Conservation (phyloP, 257 asterid genomes). For the Gentiana macrophylla region DNA sequence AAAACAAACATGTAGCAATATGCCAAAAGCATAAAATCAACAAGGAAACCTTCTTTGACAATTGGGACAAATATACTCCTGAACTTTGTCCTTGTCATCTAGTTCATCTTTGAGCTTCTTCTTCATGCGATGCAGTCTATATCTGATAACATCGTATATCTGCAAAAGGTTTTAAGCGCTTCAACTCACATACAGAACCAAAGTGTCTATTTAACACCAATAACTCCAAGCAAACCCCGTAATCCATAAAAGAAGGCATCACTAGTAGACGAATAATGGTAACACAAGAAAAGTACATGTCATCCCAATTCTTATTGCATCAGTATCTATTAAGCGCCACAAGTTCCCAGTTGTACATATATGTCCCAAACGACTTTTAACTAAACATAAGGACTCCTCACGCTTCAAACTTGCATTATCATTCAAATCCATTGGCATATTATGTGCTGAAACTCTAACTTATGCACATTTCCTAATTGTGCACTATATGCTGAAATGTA, state of each 20-base stretch:
- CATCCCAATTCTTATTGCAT: too few relatives aligned
- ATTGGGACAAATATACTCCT: conserved; percentile 80
- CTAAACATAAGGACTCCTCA: too few relatives aligned
- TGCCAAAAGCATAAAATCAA: conserved; percentile 2
- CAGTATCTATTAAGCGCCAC: too few relatives aligned
- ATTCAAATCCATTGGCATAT: too few relatives aligned
- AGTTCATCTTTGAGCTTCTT: conserved; percentile 87
- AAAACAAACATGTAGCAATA: conserved; percentile 4
- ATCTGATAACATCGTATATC: conserved; percentile 91
- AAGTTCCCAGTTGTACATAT: too few relatives aligned
- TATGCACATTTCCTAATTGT: too few relatives aligned
- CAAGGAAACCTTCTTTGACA: conserved; percentile 61
- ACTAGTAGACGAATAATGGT: neutral
- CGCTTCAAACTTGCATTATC: too few relatives aligned
- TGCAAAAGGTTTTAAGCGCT: conserved; percentile 21
- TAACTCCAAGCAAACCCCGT: neutral
- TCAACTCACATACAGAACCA: neutral
- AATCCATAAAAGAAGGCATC: neutral
- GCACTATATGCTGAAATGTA: too few relatives aligned
- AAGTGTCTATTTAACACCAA: neutral
- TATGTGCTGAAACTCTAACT: too few relatives aligned
- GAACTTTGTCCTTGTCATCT: conserved; percentile 83
- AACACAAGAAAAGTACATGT: too few relatives aligned
- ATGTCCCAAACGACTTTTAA: too few relatives aligned
- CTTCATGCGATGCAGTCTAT: conserved; percentile 85